Evolutionary conservation across 1,284 basidiomycete species (phyloP).

Genomic region (Trametes polyzona): DNA sequence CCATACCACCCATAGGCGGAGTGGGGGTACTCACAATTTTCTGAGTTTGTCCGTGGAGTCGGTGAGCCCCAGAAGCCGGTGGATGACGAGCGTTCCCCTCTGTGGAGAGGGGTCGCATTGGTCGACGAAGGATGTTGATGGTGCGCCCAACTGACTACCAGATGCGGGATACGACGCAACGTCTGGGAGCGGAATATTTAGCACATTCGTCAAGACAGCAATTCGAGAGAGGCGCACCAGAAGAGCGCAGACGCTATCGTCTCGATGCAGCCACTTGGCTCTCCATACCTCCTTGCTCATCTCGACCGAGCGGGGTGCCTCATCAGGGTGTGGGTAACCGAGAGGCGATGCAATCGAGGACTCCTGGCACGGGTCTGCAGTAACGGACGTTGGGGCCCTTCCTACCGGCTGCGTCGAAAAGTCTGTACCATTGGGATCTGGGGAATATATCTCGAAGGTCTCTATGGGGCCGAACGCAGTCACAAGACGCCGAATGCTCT

Average conservation of each 20-base stretch:
- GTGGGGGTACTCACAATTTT: too few relatives aligned
- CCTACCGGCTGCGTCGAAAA: too few relatives aligned
- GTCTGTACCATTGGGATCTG: constrained; percentile 10
- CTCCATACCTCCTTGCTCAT: constrained; percentile 73
- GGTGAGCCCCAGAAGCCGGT: neutral
- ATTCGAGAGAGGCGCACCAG: constrained; percentile 46
- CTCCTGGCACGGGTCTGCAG: too few relatives aligned
- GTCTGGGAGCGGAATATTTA: constrained; percentile 46
- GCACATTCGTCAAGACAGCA: neutral
- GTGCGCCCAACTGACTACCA: constrained; percentile 81
- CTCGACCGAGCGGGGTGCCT: constrained; percentile 49
- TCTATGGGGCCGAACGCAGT: constrained; percentile 62
- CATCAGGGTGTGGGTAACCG: constrained; percentile 46
- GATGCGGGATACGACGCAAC: constrained; percentile 65
- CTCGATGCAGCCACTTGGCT: constrained; percentile 75
- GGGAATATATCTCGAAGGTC: constrained; percentile 38
- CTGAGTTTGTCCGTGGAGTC: too few relatives aligned
- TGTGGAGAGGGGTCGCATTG: neutral
- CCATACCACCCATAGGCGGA: too few relatives aligned
- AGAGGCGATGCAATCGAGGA: neutral
- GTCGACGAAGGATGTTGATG: constrained; percentile 28
- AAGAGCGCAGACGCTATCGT: constrained; percentile 72
- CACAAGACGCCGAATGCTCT: constrained; percentile 54
- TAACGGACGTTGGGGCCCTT: too few relatives aligned
- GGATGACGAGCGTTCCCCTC: neutral